Evolutionary conservation across 768 basidiomycete genomes (phyloP).

Genomic region (Amanita pallidorosea): DNA sequence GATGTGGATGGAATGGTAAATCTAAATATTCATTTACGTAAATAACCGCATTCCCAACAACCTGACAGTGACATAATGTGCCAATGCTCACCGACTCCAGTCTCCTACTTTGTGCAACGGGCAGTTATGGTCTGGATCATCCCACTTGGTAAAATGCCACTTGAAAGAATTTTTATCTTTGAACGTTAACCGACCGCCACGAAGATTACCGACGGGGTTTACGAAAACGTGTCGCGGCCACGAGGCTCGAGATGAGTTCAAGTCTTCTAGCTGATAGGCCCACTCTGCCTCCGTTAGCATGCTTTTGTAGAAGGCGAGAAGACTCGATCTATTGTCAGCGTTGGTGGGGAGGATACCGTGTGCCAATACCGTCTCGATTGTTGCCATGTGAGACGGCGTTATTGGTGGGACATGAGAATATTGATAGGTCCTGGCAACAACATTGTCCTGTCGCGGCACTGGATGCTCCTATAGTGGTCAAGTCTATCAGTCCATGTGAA

Average conservation of each 20-base stretch:
- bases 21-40: background rate
- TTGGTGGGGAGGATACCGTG: background rate
- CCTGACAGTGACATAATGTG: too few relatives aligned
- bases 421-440: background rate
- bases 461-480: too few relatives aligned
- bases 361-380: background rate
- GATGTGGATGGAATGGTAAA: too few relatives aligned
- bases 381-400: background rate
- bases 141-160: background rate
- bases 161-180: background rate
- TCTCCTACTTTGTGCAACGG: background rate
- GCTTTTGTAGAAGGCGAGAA: conserved; percentile 3
- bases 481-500: too few relatives aligned
- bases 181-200: background rate
- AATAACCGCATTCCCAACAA: background rate
- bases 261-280: background rate
- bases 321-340: background rate
- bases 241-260: too few relatives aligned
- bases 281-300: conserved; percentile 2
- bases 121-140: background rate
- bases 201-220: background rate
- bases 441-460: background rate
- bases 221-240: background rate
- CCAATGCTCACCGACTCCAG: background rate
- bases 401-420: background rate